These are phyloP conservation scores for Gossypium longicalyx DNA, from an alignment of 345 rosid species.

Conservation along the genomic window DNA sequence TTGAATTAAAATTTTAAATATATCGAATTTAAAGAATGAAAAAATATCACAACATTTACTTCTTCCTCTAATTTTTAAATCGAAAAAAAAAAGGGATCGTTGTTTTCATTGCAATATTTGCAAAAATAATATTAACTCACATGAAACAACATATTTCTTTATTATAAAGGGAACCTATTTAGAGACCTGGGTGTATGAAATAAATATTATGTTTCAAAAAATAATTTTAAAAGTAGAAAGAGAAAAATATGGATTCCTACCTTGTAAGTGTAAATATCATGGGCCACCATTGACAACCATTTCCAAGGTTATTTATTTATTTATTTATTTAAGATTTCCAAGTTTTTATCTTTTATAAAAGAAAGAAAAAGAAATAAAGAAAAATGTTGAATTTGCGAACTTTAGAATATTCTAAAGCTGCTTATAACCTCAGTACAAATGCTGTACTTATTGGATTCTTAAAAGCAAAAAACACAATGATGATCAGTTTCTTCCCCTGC, in stretches of 20 bases:
- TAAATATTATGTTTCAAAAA: not conserved
- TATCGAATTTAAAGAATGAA: too few species aligned
- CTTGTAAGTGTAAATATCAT: not conserved
- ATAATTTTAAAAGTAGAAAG: not conserved
- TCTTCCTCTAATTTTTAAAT: too few species aligned
- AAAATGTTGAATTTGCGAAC: not conserved
- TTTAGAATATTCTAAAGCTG: constrained; percentile 20
- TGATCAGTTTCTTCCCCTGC: not conserved
- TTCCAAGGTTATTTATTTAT: not conserved
- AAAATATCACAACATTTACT: too few species aligned
- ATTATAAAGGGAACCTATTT: too few species aligned
- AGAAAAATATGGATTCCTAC: not conserved
- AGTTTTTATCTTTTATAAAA: too few species aligned
- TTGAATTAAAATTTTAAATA: too few species aligned
- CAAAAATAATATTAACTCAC: too few species aligned
- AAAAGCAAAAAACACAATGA: not conserved
- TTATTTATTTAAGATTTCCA: not conserved
- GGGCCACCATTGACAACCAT: not conserved
- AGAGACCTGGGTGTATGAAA: not conserved
- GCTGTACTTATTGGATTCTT: not conserved
- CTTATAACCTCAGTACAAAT: not conserved
- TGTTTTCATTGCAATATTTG: too few species aligned
- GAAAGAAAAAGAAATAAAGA: not conserved
- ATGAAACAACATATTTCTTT: too few species aligned
- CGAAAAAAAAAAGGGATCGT: too few species aligned